Evolutionary conservation across 2,329 filamentous ascomycete species (phyloP).

Genomic region (Trichothecium roseum): DNA sequence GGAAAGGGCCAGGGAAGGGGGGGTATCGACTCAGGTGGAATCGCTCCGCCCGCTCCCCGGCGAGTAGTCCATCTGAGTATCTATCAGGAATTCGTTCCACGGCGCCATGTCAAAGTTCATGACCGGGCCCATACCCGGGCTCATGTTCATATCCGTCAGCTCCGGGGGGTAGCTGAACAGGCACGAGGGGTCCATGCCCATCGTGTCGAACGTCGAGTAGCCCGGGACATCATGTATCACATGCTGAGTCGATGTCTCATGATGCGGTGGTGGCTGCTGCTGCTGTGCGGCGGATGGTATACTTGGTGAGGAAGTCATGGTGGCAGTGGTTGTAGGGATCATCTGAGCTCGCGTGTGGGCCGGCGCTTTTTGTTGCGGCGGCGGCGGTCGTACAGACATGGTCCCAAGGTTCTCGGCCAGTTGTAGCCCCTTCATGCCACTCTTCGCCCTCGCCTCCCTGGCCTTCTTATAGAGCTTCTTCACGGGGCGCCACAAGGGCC

Average conservation of each 20-base stretch:
- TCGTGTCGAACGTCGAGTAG: slow-evolving; percentile 11
- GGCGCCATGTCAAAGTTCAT: slow-evolving; percentile 18
- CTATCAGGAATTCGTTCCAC: slow-evolving; percentile 34
- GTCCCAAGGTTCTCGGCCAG: slow-evolving; percentile 6
- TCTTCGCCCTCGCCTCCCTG: slow-evolving; percentile 24
- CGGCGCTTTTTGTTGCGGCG: background rate
- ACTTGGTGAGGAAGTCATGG: too few relatives aligned
- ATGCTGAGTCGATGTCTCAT: too few relatives aligned
- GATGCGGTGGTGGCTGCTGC: slow-evolving; percentile 2
- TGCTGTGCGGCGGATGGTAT: background rate
- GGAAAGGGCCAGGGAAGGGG: too few relatives aligned
- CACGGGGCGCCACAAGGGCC: slow-evolving; percentile 43
- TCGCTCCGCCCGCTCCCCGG: slow-evolving; percentile 13
- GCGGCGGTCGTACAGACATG: background rate
- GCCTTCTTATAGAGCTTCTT: slow-evolving; percentile 42
- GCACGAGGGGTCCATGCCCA: slow-evolving; percentile 17
- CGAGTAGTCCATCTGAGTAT: slow-evolving; percentile 24
- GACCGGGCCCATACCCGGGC: slow-evolving; percentile 1
- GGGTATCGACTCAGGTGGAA: slow-evolving; percentile 2
- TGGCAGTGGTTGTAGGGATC: too few relatives aligned
- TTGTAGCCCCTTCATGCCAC: slow-evolving; percentile 14
- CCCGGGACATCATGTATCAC: too few relatives aligned
- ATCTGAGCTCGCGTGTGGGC: too few relatives aligned
- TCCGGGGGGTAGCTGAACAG: slow-evolving; percentile 17
- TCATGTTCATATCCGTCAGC: slow-evolving; percentile 13